Conservation (phyloP, 768 basidiomycete genomes). For the Xerocomus potaroensis region DNA sequence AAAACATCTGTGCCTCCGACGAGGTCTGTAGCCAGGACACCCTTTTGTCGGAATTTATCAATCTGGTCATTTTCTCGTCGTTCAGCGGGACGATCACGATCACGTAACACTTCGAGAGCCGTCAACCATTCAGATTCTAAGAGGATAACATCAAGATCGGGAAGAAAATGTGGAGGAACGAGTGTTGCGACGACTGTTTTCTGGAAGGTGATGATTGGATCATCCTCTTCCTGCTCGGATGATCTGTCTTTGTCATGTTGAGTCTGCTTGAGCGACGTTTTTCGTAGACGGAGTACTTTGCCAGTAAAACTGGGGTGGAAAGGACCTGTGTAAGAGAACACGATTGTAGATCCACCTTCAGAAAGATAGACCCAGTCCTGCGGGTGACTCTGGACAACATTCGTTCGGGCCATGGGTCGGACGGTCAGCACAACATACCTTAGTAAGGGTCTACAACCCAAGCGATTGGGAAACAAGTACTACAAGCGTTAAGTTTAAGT, state of each 20-base stretch:
- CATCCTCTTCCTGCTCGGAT: constrained; percentile 37
- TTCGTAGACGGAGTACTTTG: constrained; percentile 75
- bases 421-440: too few relatives aligned
- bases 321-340: constrained; percentile 76
- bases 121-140: constrained; percentile 56
- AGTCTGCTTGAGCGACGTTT: constrained; percentile 33
- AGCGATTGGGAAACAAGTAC: neutral
- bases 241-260: constrained; percentile 23
- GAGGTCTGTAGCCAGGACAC: constrained; percentile 77
- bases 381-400: constrained; percentile 30
- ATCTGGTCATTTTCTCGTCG: constrained; percentile 56
- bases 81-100: constrained; percentile 50
- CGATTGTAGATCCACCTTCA: constrained; percentile 90
- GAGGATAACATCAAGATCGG: constrained; percentile 47
- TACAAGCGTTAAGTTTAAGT: too few relatives aligned
- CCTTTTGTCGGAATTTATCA: constrained; percentile 51
- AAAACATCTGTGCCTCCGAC: constrained; percentile 55
- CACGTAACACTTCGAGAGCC: constrained; percentile 41
- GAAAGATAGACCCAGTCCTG: constrained; percentile 79
- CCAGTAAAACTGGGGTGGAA: constrained; percentile 47
- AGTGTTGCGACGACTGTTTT: constrained; percentile 58
- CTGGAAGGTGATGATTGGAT: constrained; percentile 54
- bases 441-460: too few relatives aligned
- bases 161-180: constrained; percentile 57
- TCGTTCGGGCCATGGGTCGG: constrained; percentile 14